Evolutionary conservation across 257 asterid species (phyloP).

Genomic region (Primulina tabacum): DNA sequence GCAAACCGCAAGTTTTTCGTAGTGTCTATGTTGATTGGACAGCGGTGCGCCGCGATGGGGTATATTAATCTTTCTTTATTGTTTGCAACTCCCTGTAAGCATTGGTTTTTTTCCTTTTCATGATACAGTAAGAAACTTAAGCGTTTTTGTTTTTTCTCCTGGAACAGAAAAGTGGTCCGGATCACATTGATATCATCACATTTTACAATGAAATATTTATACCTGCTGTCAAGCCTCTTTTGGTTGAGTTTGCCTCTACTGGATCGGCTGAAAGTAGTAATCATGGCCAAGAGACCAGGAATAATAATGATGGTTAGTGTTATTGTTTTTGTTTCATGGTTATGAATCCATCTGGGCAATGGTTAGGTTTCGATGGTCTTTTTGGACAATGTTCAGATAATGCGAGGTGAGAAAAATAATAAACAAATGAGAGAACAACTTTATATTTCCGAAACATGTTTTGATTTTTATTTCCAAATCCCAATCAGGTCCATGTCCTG

Average conservation of each 20-base stretch:
- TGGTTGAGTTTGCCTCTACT: constrained; percentile 79
- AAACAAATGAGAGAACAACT: constrained; percentile 5
- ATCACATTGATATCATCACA: constrained; percentile 85
- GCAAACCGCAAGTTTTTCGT: constrained; percentile 69
- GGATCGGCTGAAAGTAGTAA: constrained; percentile 51
- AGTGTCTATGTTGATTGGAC: constrained; percentile 54
- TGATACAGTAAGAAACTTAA: constrained; percentile 15
- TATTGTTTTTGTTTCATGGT: neutral
- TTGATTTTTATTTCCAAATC: neutral
- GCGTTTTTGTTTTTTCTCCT: constrained; percentile 17
- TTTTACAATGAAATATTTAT: constrained; percentile 88
- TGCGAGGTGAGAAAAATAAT: constrained; percentile 3
- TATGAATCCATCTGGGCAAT: neutral
- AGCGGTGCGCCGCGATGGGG: constrained; percentile 54
- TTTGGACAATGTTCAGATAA: neutral
- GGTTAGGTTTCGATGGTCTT: neutral
- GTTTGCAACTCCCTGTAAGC: neutral
- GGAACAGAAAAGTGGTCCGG: constrained; percentile 76
- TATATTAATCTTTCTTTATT: constrained; percentile 29
- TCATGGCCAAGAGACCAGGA: constrained; percentile 49
- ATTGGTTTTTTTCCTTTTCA: neutral
- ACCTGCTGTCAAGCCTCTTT: constrained; percentile 86
- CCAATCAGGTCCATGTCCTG: constrained; percentile 58
- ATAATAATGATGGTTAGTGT: constrained; percentile 52
- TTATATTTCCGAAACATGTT: constrained; percentile 14